These are phyloP conservation scores for Pseudevernia furfuracea DNA, from an alignment of 495 filamentous ascomycete species.

Conservation along the genomic window DNA sequence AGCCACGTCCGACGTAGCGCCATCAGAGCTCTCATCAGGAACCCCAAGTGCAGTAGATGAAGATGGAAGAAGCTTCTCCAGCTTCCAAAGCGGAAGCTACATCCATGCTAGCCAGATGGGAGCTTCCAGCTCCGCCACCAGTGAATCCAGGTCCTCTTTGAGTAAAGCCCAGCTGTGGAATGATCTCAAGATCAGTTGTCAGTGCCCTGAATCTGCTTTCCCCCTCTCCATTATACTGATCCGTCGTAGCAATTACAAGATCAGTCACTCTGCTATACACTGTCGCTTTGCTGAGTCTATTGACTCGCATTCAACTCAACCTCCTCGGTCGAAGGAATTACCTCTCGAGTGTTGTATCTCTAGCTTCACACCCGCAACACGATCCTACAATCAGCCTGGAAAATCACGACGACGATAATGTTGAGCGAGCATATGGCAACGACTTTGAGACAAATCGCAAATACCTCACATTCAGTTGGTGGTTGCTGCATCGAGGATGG, in stretches of 20 bases:
- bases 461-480: slow-evolving; percentile 96
- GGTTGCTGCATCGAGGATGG: slow-evolving; percentile 90
- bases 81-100: slow-evolving; percentile 70
- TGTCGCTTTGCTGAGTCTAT: slow-evolving; percentile 75
- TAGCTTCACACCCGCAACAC: slow-evolving; percentile 56
- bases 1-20: slow-evolving; percentile 40
- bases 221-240: slow-evolving; percentile 6
- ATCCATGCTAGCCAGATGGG: slow-evolving; percentile 69
- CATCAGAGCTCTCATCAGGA: slow-evolving; percentile 58
- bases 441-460: slow-evolving; percentile 91
- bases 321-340: slow-evolving; percentile 92
- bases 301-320: slow-evolving; percentile 95
- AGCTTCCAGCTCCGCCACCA: slow-evolving; percentile 38
- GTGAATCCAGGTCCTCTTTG: slow-evolving; percentile 51
- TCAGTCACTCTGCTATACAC: slow-evolving; percentile 90
- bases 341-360: slow-evolving; percentile 83
- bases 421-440: slow-evolving; percentile 71
- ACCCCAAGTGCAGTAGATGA: slow-evolving; percentile 77
- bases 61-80: slow-evolving; percentile 68
- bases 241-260: slow-evolving; percentile 68
- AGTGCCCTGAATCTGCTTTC: slow-evolving; percentile 26
- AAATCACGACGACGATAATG: slow-evolving; percentile 77
- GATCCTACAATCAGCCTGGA: slow-evolving; percentile 72
- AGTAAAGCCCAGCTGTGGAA: slow-evolving; percentile 93
- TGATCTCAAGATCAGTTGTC: slow-evolving; percentile 93